Evolutionary conservation across 1,284 basidiomycete species (phyloP).

Genomic region (Marasmius oreades): DNA sequence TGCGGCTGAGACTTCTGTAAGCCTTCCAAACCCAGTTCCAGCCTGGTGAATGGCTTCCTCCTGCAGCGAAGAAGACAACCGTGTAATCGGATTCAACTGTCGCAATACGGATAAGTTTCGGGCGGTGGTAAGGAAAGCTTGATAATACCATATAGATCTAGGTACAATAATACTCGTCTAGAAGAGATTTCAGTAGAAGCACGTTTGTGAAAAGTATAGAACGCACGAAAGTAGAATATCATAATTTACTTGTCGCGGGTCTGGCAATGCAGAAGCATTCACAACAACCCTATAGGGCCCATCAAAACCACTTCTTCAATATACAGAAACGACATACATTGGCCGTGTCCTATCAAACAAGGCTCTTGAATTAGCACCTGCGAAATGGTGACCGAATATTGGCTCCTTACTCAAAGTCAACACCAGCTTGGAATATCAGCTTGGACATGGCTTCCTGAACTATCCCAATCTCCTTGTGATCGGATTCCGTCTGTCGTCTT

Average conservation of each 20-base stretch:
- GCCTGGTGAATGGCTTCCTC: conserved; percentile 67
- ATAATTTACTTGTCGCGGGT: conserved; percentile 73
- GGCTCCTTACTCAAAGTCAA: conserved; percentile 76
- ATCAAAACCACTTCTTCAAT: background rate
- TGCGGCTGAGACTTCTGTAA: conserved; percentile 74
- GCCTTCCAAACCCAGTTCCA: conserved; percentile 93
- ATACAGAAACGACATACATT: conserved; percentile 52
- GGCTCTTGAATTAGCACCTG: conserved; percentile 4
- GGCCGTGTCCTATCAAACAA: conserved; percentile 63
- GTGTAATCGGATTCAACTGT: conserved; percentile 87
- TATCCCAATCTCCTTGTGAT: conserved; percentile 36
- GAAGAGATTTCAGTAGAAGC: conserved; percentile 4
- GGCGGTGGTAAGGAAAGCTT: background rate
- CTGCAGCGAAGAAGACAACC: conserved; percentile 81
- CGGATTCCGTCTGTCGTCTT: conserved; percentile 24
- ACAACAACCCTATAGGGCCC: conserved; percentile 65
- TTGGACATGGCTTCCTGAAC: conserved; percentile 64
- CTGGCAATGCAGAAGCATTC: conserved; percentile 76
- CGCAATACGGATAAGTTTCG: conserved; percentile 3
- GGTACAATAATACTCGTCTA: conserved; percentile 71
- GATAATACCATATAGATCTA: conserved; percentile 68
- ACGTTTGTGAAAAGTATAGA: conserved; percentile 7
- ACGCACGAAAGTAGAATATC: conserved; percentile 73
- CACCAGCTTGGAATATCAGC: conserved; percentile 83
- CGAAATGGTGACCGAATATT: background rate